Evolutionary conservation across 2,329 filamentous ascomycete genomes (phyloP), one percentile per base, ranked within the genome.

Genomic region (Juglanconis juglandina): DNA sequence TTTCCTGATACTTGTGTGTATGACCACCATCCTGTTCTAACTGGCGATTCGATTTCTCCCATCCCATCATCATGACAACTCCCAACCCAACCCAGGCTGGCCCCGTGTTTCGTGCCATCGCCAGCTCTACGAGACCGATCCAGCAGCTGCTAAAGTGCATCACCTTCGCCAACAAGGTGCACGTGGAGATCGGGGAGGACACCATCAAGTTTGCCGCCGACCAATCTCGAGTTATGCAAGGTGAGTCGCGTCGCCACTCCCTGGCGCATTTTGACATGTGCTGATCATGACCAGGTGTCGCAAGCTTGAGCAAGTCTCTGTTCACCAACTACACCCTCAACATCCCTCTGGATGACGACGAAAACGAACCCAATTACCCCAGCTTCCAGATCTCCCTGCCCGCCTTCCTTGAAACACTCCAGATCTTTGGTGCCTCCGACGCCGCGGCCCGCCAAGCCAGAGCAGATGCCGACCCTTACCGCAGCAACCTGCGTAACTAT

Each of bases 361-460:
- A 76, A 4, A 75, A 75, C 17, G 69, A 73, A 0, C 60, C 71
- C 1, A 73, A 79, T 4, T 81, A 85, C 35, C 87, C 91, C 7
- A 85, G 83, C 55, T 99, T 99, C 71, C 89, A 96, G 71, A 88
- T 98, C 65, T 95, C 92, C 2, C 84, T 99, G 8, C 82, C 88
- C 4, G 91, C 94, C 17, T 83, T 99, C 3, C 85, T 99, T 56
- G 95, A 98, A 76, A 96, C 94, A 0, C 82, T 99, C 7, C 94
- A 97, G 70, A 98, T 99, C 53, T 96, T 99, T 69, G 92, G 92
- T 53, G 87, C 93, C n/a, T 85, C 93, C 50, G 89, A 91, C 65
- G 81, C 86, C 13, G 78, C 84, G 5, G 79, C 78, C 46, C 82
- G 83, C 64, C 77, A 82, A 53, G 79, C 82, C 54, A 87, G 82